Base-by-base conservation (phyloP, 1,139 yeast species). In the Yamadazyma taylorii region DNA sequence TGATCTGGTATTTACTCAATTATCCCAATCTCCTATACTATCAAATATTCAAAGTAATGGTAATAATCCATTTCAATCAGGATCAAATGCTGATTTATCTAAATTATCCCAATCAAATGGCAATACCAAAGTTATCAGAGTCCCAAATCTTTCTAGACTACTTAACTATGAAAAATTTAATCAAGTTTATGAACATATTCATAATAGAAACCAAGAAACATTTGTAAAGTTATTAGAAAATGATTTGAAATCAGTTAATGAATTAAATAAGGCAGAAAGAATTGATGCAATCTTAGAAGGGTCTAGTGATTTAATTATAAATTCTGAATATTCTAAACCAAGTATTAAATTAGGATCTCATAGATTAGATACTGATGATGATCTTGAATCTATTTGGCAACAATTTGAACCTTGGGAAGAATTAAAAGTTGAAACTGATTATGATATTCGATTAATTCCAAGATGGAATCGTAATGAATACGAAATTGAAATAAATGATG, bases 321-420 rank as follows among this genome's bases (percentile, higher is more conserved):
- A 58, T 40, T 51, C 51, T 12, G 41, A 49, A 11, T 65, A 58
- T 39, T 35, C 51, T 19, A 71, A 70, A 43, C 70, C 74, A 3
- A 62, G 58, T 31, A 63, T 71, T 34, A 64, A 59, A 33, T 50
- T 71, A 33, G 75, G 75, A 7, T 58, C 55, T 36, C 66, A 67
- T 43, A 42, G 47, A 16, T 49, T 71, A 36, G 68, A 66, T 5
- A 45, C 62, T 10, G 75, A 69, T 37, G 73, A 65, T 17, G 73
- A 69, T 13, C 66, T 71, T 35, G 73, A 71, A 22, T 52, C 58
- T 56, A 71, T 66, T n/a, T 71, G 77, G 77, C 47, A 58, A 24
- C 66, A 63, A 41, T 69, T 71, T 41, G 77, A 75, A 40, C 81
- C 81, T 0, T 76, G 81, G 81, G 70, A 63, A 14, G 74, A 69